A percentile compares a stretch with the other conserved stretches of the same genome.
Conservation (phyloP, 192 early-diverging fungal genomes). For the Neocallimastix lanati region DNA sequence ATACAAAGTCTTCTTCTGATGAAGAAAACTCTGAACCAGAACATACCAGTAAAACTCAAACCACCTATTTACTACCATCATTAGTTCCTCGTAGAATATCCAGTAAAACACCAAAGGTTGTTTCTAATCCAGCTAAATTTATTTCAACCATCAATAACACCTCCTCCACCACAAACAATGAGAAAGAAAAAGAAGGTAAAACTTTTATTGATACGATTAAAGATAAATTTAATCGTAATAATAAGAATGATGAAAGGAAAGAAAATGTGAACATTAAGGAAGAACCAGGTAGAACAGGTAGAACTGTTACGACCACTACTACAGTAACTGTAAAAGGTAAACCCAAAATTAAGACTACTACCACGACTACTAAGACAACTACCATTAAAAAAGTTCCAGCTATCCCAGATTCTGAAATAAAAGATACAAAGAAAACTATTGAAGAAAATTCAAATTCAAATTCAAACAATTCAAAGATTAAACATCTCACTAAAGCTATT, state of each 20-base stretch:
- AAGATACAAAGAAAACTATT: too few species aligned
- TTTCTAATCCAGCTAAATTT: too few species aligned
- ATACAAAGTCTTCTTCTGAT: background rate
- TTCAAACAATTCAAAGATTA: background rate
- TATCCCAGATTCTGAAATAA: too few species aligned
- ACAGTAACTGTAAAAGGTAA: too few species aligned
- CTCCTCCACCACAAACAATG: background rate
- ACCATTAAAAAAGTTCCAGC: too few species aligned
- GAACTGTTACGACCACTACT: too few species aligned
- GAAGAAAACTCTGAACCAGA: background rate
- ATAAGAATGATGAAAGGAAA: background rate
- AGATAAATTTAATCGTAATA: background rate
- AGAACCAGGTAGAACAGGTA: too few species aligned
- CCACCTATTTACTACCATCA: background rate
- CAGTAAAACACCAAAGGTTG: background rate
- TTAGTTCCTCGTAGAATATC: background rate
- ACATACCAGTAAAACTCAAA: background rate
- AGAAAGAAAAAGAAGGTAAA: background rate
- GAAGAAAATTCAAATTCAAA: too few species aligned
- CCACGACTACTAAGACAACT: too few species aligned
- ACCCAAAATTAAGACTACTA: too few species aligned
- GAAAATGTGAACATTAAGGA: too few species aligned
- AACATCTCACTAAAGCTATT: background rate
- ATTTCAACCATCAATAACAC: background rate
- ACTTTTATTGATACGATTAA: background rate